Evolutionary conservation across 257 asterid genomes (phyloP), one percentile per base, ranked within the genome.

Genomic region (Solanum ahanhuiri): DNA sequence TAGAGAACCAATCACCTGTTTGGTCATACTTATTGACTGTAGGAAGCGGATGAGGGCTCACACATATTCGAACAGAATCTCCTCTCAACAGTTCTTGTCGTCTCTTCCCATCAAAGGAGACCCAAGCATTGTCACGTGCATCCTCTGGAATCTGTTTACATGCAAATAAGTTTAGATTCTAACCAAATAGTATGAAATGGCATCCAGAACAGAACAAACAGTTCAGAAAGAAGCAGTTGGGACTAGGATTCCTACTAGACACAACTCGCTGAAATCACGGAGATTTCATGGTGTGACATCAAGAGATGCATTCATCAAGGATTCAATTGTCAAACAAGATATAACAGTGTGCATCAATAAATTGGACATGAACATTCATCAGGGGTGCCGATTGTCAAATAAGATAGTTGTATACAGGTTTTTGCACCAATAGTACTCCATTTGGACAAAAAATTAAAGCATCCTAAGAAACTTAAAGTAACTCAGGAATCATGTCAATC

Each of bases 1-100:
- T 97, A 88, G 93, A 94, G 71, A 95, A 97, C 99, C 99, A 97
- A 87, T 97, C 99, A 39, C 98, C 96, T 6, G 98, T 97, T 92
- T 95, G 98, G 87, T 97, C 98, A 71, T 87, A 90, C 87, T 97
- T 97, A 89, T 95, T 97, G 85, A 95, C 98, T 6, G 98, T 95
- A 43, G 99, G 98, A 89, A 97, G 98, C 28, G 99, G 99, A 86
- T 97, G 98, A 87, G 95, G 93, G 90, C 99, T 95, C 99, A 97
- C 95, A 6, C 89, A 93, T 91, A 97, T 94, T 85, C 93, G 88
- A n/a, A 97, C 93, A 30, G 98, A 97, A 86, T 97, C 97, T 22
- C 98, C 98, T 90, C 96, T 93, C 0, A 96, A 95, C 37, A 95
- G 95, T 73, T 97, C 98, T 86, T 97, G 99, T 89, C 98, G 88